These are phyloP conservation scores for Globisporangium spiculum DNA, from an alignment of 352 stramenopile species.

Conservation along the genomic window DNA sequence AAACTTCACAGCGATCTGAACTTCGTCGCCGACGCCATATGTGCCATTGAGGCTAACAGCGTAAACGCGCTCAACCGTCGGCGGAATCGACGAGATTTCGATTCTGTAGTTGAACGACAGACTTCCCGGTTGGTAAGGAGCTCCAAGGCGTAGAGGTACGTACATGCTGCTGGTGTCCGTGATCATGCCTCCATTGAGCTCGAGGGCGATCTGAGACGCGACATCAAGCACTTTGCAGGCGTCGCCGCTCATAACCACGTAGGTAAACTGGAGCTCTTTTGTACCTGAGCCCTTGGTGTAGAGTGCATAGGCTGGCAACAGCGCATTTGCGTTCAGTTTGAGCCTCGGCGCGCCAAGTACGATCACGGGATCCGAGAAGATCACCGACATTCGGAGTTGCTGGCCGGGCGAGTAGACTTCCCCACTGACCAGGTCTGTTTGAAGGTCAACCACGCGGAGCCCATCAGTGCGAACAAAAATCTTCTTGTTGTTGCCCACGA, in stretches of 20 bases:
- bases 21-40: slow-evolving; percentile 48
- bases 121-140: slow-evolving; percentile 28
- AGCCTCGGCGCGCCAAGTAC: slow-evolving; percentile 54
- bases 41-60: slow-evolving; percentile 24
- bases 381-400: slow-evolving; percentile 41
- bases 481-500: slow-evolving; percentile 55
- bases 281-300: slow-evolving; percentile 59
- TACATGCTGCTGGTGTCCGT: slow-evolving; percentile 38
- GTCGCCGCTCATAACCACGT: slow-evolving; percentile 51
- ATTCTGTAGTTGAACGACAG: slow-evolving; percentile 47
- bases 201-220: slow-evolving; percentile 38
- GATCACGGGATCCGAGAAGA: slow-evolving; percentile 41
- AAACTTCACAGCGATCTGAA: slow-evolving; percentile 51
- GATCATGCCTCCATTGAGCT: slow-evolving; percentile 54
- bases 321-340: slow-evolving; percentile 42
- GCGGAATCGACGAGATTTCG: slow-evolving; percentile 39
- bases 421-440: slow-evolving; percentile 34
- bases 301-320: slow-evolving; percentile 31
- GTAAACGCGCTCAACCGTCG: slow-evolving; percentile 39
- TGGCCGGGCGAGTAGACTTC: slow-evolving; percentile 61
- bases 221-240: slow-evolving; percentile 42
- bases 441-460: slow-evolving; percentile 35
- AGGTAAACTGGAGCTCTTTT: slow-evolving; percentile 43
- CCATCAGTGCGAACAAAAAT: slow-evolving; percentile 68
- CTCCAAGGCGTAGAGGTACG: slow-evolving; percentile 44